Base-by-base conservation (phyloP, 2,329 filamentous ascomycete species). In the Capronia americana region DNA sequence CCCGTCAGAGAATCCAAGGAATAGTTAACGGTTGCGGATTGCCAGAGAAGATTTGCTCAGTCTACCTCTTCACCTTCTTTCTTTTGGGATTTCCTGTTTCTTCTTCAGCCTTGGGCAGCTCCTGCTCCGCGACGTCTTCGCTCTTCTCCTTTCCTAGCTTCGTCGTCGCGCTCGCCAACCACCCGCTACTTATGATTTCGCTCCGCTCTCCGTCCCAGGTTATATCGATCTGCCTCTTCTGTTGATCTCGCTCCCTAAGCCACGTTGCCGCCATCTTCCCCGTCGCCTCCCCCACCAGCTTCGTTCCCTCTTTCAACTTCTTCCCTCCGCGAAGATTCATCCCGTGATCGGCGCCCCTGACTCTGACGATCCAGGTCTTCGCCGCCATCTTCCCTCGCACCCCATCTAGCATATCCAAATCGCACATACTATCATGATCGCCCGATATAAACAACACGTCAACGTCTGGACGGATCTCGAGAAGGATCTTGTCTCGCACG, bases 371-470 rank as follows among this genome's bases (percentile, higher is more conserved):
- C 70, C 63, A 69, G 4, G 54, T 63, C 23, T 28, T 66, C 8
- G 70, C 71, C 51, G 65, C 67, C 71, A 73, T 73, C 59, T 71
- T 72, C 17, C 10, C 53, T n/a, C 66, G 57, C 12, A 73, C 63
- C 24, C 38, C n/a, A 5, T 61, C 32, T 32, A 73, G 48, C 32
- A 46, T 54, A 24, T 46, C 32, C 14, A 72, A 14, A 32, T 65
- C 59, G 54, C 71, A 73, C 70, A 73, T 72, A 26, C 28, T 59
- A 55, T 73, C 71, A 3, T 59, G 38, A 23, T 68, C 68, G 24
- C 71, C 71, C 2, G 66, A 70, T 26, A 73, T 67, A 58, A 73
- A 73, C 20, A 73, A 48, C 4, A 72, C 66, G 20, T 69, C 60
- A 32, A 66, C 65, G 11, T 68, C 64, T 7, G 34, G 50, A 1